Conservation (phyloP, 2,329 filamentous ascomycete species). For the Scorias spongiosa region DNA sequence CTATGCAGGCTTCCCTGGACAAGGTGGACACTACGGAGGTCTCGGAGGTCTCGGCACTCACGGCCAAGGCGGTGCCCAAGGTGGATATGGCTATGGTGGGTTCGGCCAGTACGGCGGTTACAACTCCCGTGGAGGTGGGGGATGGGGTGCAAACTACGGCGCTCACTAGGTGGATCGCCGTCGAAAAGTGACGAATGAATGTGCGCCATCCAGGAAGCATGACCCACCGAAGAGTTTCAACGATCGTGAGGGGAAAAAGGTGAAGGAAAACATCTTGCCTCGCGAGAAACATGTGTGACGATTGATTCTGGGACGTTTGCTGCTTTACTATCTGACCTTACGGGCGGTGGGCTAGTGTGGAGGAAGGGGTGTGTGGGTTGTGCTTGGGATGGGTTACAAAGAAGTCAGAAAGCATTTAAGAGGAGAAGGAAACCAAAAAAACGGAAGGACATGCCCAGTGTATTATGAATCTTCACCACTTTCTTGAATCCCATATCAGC, state of each 20-base stretch:
- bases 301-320: no score
- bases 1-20: conserved; percentile 36
- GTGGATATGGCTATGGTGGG: conserved; percentile 20
- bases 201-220: background rate
- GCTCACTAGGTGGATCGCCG: conserved; percentile 8
- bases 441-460: background rate
- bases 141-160: conserved; percentile 21
- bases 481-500: background rate
- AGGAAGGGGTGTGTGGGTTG: no score
- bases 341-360: no score
- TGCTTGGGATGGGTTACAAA: no score
- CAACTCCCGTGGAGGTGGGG: conserved; percentile 12
- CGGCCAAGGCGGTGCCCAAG: conserved; percentile 28
- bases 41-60: conserved; percentile 36
- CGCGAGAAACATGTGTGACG: no score
- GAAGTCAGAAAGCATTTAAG: no score
- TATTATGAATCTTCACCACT: conserved; percentile 1
- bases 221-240: no score
- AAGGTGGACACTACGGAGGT: conserved; percentile 35
- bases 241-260: no score
- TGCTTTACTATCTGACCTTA: no score
- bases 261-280: no score
- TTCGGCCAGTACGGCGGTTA: conserved; percentile 20
- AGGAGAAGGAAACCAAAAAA: background rate
- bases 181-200: background rate